Percentiles rank a stretch among this genome's conserved stretches.
phyloP scores from a whole-genome alignment of 495 filamentous ascomycete genomes.

The Xylaria longipes region DNA sequence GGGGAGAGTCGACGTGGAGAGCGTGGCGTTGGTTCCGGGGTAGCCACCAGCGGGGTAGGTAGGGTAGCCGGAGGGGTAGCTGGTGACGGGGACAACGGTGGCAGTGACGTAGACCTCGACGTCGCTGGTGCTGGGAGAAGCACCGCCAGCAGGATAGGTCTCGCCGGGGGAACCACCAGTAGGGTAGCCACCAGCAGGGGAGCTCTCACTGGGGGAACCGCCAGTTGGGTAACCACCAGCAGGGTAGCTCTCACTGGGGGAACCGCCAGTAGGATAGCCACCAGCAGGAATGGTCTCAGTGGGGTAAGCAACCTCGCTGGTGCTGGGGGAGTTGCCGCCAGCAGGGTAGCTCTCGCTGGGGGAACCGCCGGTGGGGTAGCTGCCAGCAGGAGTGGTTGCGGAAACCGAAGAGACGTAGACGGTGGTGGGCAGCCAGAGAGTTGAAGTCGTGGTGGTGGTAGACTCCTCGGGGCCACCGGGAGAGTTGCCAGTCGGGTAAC shows the following conservation, averaged over 20 bases:
- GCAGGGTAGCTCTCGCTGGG: constrained; percentile 15
- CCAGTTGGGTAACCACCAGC: constrained; percentile 10
- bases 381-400: constrained; percentile 10
- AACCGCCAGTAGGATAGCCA: neutral
- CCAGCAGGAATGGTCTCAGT: neutral
- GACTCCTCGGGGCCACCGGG: constrained; percentile 12
- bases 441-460: constrained; percentile 28
- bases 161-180: neutral
- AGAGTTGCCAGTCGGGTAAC: constrained; percentile 8
- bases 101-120: constrained; percentile 30
- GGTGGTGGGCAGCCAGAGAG: constrained; percentile 25
- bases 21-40: constrained; percentile 25
- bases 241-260: neutral
- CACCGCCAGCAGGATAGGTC: constrained; percentile 19
- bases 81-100: constrained; percentile 30
- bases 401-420: constrained; percentile 20
- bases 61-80: constrained; percentile 24
- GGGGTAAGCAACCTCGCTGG: neutral
- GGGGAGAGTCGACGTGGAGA: constrained; percentile 6
- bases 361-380: constrained; percentile 16
- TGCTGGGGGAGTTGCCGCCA: constrained; percentile 28
- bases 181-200: neutral
- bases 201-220: neutral
- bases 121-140: constrained; percentile 36
- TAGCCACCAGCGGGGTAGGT: constrained; percentile 20